Base-by-base conservation (phyloP, 768 basidiomycete genomes). In the Coprinellus aureogranulatus region DNA sequence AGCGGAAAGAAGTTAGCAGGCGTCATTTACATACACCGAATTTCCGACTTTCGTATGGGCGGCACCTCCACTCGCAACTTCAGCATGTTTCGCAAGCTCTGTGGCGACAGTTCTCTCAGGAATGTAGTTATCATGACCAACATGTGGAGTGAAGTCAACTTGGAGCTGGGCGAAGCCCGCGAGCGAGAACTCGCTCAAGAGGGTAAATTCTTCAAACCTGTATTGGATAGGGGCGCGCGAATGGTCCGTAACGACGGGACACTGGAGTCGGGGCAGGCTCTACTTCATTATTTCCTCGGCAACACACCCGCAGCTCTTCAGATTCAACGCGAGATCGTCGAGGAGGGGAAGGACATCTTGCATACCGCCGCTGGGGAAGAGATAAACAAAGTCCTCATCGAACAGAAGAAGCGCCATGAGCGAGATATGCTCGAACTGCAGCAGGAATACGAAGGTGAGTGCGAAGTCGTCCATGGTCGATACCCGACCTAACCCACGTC, bases 311-410 rank as follows among this genome's bases (percentile, higher is more conserved):
- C 74, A 2, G 70, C 78, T 1, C 70, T 87, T 3, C 75, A 73
- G 22, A 83, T 87, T 53, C 85, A 86, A 61, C 67, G 72, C 26
- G 85, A 87, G 64, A 69, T 85, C 16, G 80, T 85, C 4, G 77
- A 78, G 55, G 70, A 80, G 61, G 70, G 70, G 31, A 76, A 77
- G 52, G 72, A 77, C 41, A 75, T 86, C 18, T 70, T 76, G 1
- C 71, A 85, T 48, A 85, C 86, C 1, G 68, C 72, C 3, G 85
- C 84, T 1, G 83, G 83, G 0, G 72, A 68, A 16, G 84, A 83
- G 63, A 72, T 87, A 22, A 74, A 73, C 51, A 73, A 75, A 16
- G 82, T 83, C 34, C 64, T 83, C 2, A 73, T 75, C 55, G 77
- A 77, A 59, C 78, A 81, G 66, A 72, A 76, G 25, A 65, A 75